Conservation (phyloP, 805 yeast species). For the Candida loeiensis region DNA sequence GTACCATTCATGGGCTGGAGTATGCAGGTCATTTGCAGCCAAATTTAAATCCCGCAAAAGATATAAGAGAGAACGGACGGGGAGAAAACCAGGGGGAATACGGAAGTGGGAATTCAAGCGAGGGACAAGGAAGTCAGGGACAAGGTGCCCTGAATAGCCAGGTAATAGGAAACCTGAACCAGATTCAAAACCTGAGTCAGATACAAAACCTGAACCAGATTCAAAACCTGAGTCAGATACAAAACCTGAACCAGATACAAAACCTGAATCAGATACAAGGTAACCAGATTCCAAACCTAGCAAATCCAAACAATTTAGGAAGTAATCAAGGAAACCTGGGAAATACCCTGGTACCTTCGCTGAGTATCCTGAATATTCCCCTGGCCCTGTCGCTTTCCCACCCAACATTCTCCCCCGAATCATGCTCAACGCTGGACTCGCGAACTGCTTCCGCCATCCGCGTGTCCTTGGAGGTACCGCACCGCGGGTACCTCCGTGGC, state of each 20-base stretch:
- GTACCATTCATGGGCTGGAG: background rate
- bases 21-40: constrained; percentile 1
- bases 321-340: background rate
- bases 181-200: too few relatives aligned
- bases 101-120: background rate
- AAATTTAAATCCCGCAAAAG: background rate
- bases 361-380: too few relatives aligned
- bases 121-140: background rate
- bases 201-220: too few relatives aligned
- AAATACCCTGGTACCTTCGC: too few relatives aligned
- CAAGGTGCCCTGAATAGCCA: background rate
- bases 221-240: too few relatives aligned
- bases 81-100: background rate
- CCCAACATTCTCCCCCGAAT: constrained; percentile 1
- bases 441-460: constrained; percentile 20
- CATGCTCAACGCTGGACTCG: background rate
- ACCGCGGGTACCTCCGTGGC: constrained; percentile 73
- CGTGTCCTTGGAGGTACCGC: constrained; percentile 40
- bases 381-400: too few relatives aligned
- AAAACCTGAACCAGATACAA: too few relatives aligned
- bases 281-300: too few relatives aligned
- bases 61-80: too few relatives aligned
- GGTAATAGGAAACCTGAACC: too few relatives aligned
- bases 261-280: too few relatives aligned
- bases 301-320: too few relatives aligned